Conservation (phyloP, 768 basidiomycete genomes). For the Boletus vermiculosoides region DNA sequence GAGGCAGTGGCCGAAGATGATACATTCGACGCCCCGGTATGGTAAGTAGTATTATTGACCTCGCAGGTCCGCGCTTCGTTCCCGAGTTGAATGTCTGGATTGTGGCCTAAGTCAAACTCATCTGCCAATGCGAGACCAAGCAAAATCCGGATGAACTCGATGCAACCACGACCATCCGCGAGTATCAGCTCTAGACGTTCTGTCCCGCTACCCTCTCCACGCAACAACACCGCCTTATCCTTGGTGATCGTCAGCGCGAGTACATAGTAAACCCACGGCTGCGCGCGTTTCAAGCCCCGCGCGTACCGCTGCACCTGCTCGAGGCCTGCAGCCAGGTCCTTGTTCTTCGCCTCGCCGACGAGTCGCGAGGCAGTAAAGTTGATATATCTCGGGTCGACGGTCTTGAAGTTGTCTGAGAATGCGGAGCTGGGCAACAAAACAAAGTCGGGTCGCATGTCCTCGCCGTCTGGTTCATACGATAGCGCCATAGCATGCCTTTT, state of each 20-base stretch:
- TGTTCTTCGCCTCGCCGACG: constrained; percentile 6
- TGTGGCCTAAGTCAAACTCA: constrained; percentile 1
- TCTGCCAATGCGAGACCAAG: constrained; percentile 10
- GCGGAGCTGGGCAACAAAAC: constrained; percentile 5
- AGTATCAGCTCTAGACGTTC: constrained; percentile 11
- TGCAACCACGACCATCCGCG: neutral
- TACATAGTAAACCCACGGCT: constrained; percentile 8
- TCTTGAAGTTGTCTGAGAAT: neutral
- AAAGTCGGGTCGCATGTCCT: constrained; percentile 12
- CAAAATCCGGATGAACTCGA: constrained; percentile 12
- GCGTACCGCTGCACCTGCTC: constrained; percentile 5
- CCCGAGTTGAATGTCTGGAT: neutral
- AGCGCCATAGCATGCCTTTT: constrained; percentile 6
- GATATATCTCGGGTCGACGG: neutral
- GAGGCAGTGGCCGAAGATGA: neutral
- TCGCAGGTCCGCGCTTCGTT: neutral
- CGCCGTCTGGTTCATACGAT: constrained; percentile 5
- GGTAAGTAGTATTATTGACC: neutral
- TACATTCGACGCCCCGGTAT: neutral
- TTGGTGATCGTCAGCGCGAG: constrained; percentile 3
- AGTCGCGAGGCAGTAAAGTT: neutral
- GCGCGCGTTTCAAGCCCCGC: neutral
- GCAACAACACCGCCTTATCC: constrained; percentile 4
- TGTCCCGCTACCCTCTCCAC: constrained; percentile 9
- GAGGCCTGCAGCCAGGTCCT: neutral